Percentiles rank a stretch among this genome's conserved stretches.
These are phyloP conservation scores for Phytophthora pseudosyringae DNA, from an alignment of 352 stramenopile species.

Conservation along the genomic window DNA sequence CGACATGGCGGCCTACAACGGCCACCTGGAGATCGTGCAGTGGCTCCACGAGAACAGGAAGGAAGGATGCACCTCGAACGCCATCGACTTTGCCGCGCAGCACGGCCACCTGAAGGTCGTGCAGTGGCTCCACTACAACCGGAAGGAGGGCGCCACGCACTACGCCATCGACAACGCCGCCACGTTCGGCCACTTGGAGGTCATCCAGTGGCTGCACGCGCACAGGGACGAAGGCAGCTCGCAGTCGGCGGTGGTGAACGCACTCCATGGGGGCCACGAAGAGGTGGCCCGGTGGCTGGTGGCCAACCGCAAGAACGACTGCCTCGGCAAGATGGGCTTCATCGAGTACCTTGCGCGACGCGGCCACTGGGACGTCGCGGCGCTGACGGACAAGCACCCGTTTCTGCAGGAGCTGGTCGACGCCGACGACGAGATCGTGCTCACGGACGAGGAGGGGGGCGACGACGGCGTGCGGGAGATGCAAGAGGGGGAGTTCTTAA, in stretches of 20 bases:
- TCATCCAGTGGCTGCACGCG: slow-evolving; percentile 60
- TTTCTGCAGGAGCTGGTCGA: slow-evolving; percentile 39
- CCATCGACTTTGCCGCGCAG: slow-evolving; percentile 73
- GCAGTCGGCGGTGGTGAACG: slow-evolving; percentile 73
- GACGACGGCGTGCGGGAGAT: slow-evolving; percentile 21
- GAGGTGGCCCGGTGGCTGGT: slow-evolving; percentile 68
- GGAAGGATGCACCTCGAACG: slow-evolving; percentile 63
- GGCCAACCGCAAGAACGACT: slow-evolving; percentile 46
- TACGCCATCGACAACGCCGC: slow-evolving; percentile 68
- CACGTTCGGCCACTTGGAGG: slow-evolving; percentile 47
- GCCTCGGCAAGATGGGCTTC: slow-evolving; percentile 41
- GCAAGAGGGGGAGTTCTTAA: slow-evolving; percentile 24
- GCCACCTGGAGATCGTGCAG: slow-evolving; percentile 57
- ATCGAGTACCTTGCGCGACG: slow-evolving; percentile 45
- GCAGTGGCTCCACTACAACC: slow-evolving; percentile 62
- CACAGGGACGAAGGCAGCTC: slow-evolving; percentile 70
- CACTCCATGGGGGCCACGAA: slow-evolving; percentile 55
- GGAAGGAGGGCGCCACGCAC: slow-evolving; percentile 58
- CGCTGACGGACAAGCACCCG: slow-evolving; percentile 42
- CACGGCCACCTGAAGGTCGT: slow-evolving; percentile 65
- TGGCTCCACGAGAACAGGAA: slow-evolving; percentile 65
- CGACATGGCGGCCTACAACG: slow-evolving; percentile 67
- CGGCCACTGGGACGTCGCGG: slow-evolving; percentile 37
- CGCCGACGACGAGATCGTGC: slow-evolving; percentile 22
- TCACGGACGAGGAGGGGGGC: slow-evolving; percentile 30